A percentile compares a stretch with the other conserved stretches of the same genome.
Conservation (phyloP, 163 green algal genomes). For the Prototheca wickerhamii region DNA sequence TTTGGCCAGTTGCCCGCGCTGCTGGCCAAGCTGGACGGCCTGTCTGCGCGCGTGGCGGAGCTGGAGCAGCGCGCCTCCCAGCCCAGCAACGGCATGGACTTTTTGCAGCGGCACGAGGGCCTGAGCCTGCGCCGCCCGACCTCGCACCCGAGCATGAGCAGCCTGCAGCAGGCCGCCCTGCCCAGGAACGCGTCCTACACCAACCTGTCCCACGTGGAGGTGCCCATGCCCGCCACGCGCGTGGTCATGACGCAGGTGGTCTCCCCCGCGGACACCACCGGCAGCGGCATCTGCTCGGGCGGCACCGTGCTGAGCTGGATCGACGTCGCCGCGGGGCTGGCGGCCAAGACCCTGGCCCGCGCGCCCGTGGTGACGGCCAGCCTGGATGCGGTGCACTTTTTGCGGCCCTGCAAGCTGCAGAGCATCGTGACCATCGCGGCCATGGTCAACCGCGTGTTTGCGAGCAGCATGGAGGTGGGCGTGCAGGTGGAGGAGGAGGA, state of each 20-base stretch:
- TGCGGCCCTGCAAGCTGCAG: constrained; percentile 50
- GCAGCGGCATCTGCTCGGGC: constrained; percentile 57
- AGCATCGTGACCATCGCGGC: constrained; percentile 63
- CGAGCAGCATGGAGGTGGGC: constrained; percentile 62
- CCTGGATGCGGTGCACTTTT: constrained; percentile 75
- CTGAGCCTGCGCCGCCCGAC: background rate
- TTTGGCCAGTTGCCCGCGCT: background rate
- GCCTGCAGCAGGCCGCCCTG: background rate
- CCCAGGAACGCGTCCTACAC: background rate
- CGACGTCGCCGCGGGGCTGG: constrained; percentile 68
- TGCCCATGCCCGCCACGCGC: constrained; percentile 55
- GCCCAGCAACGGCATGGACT: constrained; percentile 6
- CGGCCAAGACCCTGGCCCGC: constrained; percentile 65
- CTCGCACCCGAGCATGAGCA: background rate
- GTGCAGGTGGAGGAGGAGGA: constrained; percentile 73
- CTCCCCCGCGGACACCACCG: constrained; percentile 41
- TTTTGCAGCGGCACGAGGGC: constrained; percentile 2
- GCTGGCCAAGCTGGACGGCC: background rate
- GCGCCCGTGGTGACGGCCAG: constrained; percentile 67
- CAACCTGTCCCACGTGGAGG: constrained; percentile 6
- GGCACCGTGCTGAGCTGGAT: constrained; percentile 73
- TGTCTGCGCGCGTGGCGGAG: background rate
- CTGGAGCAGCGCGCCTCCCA: background rate
- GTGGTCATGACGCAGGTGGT: constrained; percentile 73
- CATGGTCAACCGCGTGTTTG: constrained; percentile 74